phyloP scores from a whole-genome alignment of 805 yeast genomes.

The Saccharomycopsis sp. region DNA sequence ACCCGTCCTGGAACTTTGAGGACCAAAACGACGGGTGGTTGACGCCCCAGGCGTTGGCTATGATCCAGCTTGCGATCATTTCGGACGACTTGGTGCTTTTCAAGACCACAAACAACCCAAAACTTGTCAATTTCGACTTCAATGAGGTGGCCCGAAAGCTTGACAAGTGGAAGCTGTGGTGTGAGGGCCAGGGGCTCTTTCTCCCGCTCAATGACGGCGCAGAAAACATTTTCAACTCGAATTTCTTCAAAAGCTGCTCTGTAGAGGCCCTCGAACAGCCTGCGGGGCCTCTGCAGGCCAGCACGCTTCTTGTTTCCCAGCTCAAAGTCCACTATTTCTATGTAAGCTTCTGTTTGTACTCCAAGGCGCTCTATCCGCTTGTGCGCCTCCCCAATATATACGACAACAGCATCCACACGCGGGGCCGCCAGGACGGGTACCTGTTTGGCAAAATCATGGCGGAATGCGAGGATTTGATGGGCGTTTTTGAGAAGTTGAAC shows the following conservation, averaged over 20 bases:
- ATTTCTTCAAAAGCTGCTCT: neutral
- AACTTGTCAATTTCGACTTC: constrained; percentile 16
- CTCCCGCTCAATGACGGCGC: neutral
- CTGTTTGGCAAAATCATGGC: neutral
- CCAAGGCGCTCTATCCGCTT: constrained; percentile 9
- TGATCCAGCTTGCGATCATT: constrained; percentile 38
- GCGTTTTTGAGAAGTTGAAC: constrained; percentile 28
- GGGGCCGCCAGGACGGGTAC: neutral
- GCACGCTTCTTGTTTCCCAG: neutral
- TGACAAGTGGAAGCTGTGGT: constrained; percentile 22
- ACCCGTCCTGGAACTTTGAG: constrained; percentile 29
- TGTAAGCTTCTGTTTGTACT: constrained; percentile 30
- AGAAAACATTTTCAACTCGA: neutral
- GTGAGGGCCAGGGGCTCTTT: neutral
- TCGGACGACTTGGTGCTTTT: constrained; percentile 33
- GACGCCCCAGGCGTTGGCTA: constrained; percentile 39
- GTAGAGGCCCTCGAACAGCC: neutral
- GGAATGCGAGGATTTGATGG: neutral
- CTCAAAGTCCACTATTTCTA: constrained; percentile 34
- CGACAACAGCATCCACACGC: constrained; percentile 1
- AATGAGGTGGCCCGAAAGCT: constrained; percentile 20
- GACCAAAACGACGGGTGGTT: constrained; percentile 41
- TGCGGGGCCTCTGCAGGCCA: neutral
- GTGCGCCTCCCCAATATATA: constrained; percentile 14
- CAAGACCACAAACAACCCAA: constrained; percentile 22